These are phyloP conservation scores for Nicotiana noctiflora DNA, from an alignment of 257 asterid species.

Conservation along the genomic window DNA sequence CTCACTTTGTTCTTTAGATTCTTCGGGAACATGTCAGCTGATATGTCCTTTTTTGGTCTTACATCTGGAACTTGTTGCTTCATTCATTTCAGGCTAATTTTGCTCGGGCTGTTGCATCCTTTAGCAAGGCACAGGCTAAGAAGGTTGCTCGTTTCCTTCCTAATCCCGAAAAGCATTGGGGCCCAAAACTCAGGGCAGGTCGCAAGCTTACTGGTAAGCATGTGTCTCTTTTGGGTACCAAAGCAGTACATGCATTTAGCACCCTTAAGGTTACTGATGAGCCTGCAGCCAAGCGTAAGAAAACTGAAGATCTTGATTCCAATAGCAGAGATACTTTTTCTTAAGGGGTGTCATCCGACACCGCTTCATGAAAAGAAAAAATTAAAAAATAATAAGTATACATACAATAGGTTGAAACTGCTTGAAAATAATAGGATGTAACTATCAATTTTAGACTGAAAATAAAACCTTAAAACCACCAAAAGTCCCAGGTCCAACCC, in stretches of 20 bases:
- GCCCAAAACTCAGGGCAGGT: constrained; percentile 96
- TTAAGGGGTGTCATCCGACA: too few relatives aligned
- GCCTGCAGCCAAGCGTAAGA: constrained; percentile 74
- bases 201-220: constrained; percentile 78
- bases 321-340: too few relatives aligned
- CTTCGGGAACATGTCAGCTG: too few relatives aligned
- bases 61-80: background rate
- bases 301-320: constrained; percentile 27
- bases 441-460: too few relatives aligned
- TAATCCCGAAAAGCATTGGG: constrained; percentile 92
- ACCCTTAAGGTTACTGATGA: constrained; percentile 33
- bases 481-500: too few relatives aligned
- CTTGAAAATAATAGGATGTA: too few relatives aligned
- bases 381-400: too few relatives aligned
- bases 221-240: constrained; percentile 69
- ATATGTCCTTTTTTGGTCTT: background rate
- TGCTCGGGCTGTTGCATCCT: constrained; percentile 76
- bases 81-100: constrained; percentile 60
- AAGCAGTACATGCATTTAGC: constrained; percentile 39
- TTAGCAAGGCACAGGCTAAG: constrained; percentile 92
- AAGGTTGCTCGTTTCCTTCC: constrained; percentile 89
- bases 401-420: too few relatives aligned
- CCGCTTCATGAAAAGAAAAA: too few relatives aligned
- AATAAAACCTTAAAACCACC: too few relatives aligned
- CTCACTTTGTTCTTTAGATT: background rate